Conservation (phyloP, 345 rosid species). For the Pelargonium nanum region DNA sequence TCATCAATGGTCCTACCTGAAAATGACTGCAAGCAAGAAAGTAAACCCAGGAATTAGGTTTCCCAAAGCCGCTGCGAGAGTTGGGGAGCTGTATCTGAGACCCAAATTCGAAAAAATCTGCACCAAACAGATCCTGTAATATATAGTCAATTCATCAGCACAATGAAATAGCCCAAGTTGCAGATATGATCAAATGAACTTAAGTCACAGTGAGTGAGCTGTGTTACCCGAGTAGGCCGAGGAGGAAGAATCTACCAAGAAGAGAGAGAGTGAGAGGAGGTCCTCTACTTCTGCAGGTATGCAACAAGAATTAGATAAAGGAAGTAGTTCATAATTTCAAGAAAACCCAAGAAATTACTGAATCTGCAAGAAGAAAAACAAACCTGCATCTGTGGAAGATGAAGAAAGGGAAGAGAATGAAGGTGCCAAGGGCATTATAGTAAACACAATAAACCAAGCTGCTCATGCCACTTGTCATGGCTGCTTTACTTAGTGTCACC, state of each 20-base stretch:
- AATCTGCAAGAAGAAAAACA: too few species aligned
- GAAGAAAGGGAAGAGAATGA: constrained; percentile 10
- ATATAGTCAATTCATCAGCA: background rate
- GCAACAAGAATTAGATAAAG: background rate
- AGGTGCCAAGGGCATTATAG: constrained; percentile 11
- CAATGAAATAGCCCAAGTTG: background rate
- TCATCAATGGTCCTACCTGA: constrained; percentile 12
- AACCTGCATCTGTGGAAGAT: constrained; percentile 8
- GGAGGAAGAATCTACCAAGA: constrained; percentile 12
- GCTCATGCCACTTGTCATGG: constrained; percentile 15
- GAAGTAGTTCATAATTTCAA: background rate
- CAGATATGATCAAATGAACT: background rate
- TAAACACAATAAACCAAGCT: constrained; percentile 14
- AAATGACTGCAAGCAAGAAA: constrained; percentile 18
- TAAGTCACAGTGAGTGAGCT: background rate
- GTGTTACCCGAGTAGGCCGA: constrained; percentile 15
- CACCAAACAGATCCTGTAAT: constrained; percentile 12
- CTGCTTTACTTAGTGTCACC: constrained; percentile 13
- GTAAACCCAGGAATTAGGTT: constrained; percentile 26
- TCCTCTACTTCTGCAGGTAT: constrained; percentile 4
- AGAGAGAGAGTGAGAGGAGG: constrained; percentile 1
- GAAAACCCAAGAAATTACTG: background rate
- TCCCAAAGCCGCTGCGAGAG: constrained; percentile 19
- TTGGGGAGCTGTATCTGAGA: constrained; percentile 24
- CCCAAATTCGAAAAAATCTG: constrained; percentile 15